A percentile compares a stretch with the other conserved stretches of the same genome.
These are phyloP conservation scores for Diplocarpon mali DNA, from an alignment of 2,329 filamentous ascomycete species.

Conservation along the genomic window DNA sequence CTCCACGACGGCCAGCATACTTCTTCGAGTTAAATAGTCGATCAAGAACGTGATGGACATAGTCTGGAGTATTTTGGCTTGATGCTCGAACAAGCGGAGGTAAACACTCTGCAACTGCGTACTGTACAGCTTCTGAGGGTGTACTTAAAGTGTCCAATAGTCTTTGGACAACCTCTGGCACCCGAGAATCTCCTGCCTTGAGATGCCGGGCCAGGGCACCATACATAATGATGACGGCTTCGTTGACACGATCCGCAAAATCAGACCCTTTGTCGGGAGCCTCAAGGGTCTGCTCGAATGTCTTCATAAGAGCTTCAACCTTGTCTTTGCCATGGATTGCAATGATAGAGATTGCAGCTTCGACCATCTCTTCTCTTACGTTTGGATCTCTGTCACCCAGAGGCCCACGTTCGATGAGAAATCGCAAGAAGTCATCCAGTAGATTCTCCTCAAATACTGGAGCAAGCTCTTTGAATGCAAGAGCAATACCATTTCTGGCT, in stretches of 20 bases:
- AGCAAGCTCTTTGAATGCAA: slow-evolving; percentile 76
- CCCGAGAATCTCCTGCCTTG: slow-evolving; percentile 70
- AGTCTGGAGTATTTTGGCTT: slow-evolving; percentile 64
- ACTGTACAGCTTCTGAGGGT: slow-evolving; percentile 93
- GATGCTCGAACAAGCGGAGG: slow-evolving; percentile 82
- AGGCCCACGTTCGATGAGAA: slow-evolving; percentile 76
- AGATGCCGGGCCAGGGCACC: slow-evolving; percentile 86
- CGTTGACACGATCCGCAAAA: slow-evolving; percentile 80
- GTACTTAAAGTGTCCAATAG: slow-evolving; percentile 82
- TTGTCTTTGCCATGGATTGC: slow-evolving; percentile 69
- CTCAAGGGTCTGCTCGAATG: slow-evolving; percentile 83
- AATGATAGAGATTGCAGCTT: slow-evolving; percentile 74
- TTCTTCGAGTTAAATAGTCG: slow-evolving; percentile 78
- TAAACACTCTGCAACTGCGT: slow-evolving; percentile 87
- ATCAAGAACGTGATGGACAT: slow-evolving; percentile 71
- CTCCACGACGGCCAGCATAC: slow-evolving; percentile 85
- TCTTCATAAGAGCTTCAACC: slow-evolving; percentile 82
- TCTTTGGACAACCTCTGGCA: slow-evolving; percentile 79
- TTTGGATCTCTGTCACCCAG: slow-evolving; percentile 69
- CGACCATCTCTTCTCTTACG: slow-evolving; percentile 84
- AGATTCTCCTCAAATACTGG: slow-evolving; percentile 55
- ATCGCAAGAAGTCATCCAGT: slow-evolving; percentile 69
- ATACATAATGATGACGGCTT: slow-evolving; percentile 96
- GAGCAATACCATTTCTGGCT: slow-evolving; percentile 74
- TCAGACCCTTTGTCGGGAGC: slow-evolving; percentile 72